Evolutionary conservation across 106 monocot genomes (phyloP), one percentile per base, ranked within the genome.

Genomic region (Dendrobium officinale): DNA sequence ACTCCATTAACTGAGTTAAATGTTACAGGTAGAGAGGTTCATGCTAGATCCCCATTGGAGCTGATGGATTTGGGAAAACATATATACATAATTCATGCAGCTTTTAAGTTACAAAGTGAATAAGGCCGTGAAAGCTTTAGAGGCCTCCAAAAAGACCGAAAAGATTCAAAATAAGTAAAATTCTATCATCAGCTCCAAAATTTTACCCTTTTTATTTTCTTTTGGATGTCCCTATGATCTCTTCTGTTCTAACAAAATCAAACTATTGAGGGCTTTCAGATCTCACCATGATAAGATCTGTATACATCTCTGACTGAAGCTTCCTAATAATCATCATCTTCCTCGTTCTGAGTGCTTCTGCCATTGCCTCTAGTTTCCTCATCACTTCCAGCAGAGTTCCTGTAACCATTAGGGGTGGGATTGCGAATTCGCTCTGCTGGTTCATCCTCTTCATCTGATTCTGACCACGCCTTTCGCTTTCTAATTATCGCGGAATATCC

Each of bases 391-490:
- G 42, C 80, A 22, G 77, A 78, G 51, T 86, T 77, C 40, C 59
- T 79, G 37, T 83, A 43, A 33, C 77, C 83, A 61, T 48, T 77
- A 13, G 86, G 80, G 79, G 79, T 82, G 13, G 86, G 84, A 27
- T 83, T 67, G 3, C 58, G 80, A 4, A 27, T 11, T 77, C 75
- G 80, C 4, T 80, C 79, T 8, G 74, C 55, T 77, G 83, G 86
- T 73, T 70, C 70, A 70, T 86, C 86, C 42, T 86, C 88, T 49
- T 92, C 90, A 55, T 92, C 92, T 9, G 92, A 93, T 81, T 90
- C 92, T 33, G 90, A 93, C 88, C 85, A 93, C 1, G 92, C 92
- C 64, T 81, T 84, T 55, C 82, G 85, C 75, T 85, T 90, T 37
- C 88, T 84, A 75, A 75, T 86, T 55, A 82, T 73, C 13, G 85